Percentiles rank a stretch among this genome's conserved stretches.
phyloP scores from a whole-genome alignment of 768 basidiomycete genomes.

The Suillus sp. region DNA sequence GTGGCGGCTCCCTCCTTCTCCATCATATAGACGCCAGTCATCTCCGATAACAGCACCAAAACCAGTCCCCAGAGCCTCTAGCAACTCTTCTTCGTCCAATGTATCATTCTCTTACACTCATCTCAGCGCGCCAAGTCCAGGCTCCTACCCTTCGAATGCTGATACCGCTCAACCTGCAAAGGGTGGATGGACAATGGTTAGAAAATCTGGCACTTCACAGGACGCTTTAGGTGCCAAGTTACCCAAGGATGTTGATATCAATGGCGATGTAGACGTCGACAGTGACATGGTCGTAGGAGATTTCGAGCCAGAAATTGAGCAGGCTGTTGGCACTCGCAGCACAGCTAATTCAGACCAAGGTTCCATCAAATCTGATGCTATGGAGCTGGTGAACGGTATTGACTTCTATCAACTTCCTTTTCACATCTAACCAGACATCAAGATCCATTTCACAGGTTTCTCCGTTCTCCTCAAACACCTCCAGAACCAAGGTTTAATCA shows the following conservation, averaged over 20 bases:
- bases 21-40: slow-evolving; percentile 26
- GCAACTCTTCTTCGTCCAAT: slow-evolving; percentile 62
- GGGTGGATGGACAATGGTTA: slow-evolving; percentile 80
- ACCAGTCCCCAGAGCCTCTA: slow-evolving; percentile 51
- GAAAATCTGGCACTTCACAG: slow-evolving; percentile 39
- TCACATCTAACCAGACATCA: slow-evolving; percentile 34
- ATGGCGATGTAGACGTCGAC: slow-evolving; percentile 66
- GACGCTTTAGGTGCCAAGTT: slow-evolving; percentile 26
- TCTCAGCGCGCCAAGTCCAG: slow-evolving; percentile 69
- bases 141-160: slow-evolving; percentile 67
- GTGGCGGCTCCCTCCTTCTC: slow-evolving; percentile 39
- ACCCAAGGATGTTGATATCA: slow-evolving; percentile 25
- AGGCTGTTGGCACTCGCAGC: slow-evolving; percentile 24
- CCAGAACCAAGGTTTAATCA: slow-evolving; percentile 19
- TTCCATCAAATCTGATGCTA: slow-evolving; percentile 63
- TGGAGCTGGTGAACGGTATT: slow-evolving; percentile 78
- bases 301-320: slow-evolving; percentile 59
- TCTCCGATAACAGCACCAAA: slow-evolving; percentile 50
- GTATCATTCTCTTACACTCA: slow-evolving; percentile 84
- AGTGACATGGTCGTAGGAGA: slow-evolving; percentile 79
- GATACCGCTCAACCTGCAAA: slow-evolving; percentile 48
- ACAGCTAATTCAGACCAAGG: slow-evolving; percentile 50
- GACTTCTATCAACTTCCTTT: slow-evolving; percentile 19
- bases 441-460: slow-evolving; percentile 65
- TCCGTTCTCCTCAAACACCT: slow-evolving; percentile 35